phyloP scores from a whole-genome alignment of 805 yeast genomes.

The Candida sakaeoensis region DNA sequence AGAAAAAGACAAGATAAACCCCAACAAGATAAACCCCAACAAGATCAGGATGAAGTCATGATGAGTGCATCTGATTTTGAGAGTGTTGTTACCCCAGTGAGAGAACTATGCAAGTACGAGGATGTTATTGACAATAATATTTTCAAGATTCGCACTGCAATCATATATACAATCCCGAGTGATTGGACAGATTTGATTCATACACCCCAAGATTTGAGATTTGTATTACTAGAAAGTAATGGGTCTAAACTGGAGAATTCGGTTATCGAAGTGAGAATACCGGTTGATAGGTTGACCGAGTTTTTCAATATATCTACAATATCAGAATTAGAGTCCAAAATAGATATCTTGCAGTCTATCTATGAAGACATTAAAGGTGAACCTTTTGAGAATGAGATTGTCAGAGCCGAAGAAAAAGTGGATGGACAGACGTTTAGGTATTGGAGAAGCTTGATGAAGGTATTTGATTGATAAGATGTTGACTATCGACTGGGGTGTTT shows the following conservation, averaged over 20 bases:
- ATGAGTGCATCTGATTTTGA: constrained; percentile 1
- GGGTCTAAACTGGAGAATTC: neutral
- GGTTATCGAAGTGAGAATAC: neutral
- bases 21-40: neutral
- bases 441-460: constrained; percentile 2
- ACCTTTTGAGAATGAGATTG: constrained; percentile 1
- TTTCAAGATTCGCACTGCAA: neutral
- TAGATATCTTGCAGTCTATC: neutral
- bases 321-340: neutral
- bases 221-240: neutral
- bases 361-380: neutral
- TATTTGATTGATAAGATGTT: too few species aligned
- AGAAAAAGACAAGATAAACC: neutral
- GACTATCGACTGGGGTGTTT: too few species aligned
- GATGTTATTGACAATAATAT: neutral
- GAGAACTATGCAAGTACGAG: neutral
- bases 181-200: neutral
- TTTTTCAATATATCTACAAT: neutral
- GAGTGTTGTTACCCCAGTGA: neutral
- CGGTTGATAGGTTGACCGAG: neutral
- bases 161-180: neutral
- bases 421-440: neutral
- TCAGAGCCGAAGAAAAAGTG: neutral
- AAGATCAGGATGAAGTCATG: neutral
- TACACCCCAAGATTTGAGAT: neutral